Conservation (phyloP, 2,329 filamentous ascomycete species). For the Fusarium luffae region DNA sequence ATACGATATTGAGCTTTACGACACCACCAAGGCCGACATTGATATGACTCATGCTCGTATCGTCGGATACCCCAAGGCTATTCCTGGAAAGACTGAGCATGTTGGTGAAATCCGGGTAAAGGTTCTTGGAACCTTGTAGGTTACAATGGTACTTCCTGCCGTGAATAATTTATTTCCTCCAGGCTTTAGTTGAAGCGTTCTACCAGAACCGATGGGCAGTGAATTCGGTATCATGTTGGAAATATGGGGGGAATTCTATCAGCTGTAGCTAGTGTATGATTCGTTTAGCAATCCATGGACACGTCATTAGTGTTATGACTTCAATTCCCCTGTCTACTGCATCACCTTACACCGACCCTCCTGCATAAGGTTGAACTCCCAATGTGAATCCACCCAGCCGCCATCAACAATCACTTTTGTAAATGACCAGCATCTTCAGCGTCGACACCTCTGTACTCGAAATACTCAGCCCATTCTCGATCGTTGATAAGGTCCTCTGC, state of each 20-base stretch:
- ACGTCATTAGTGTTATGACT: neutral
- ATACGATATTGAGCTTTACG: neutral
- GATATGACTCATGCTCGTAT: neutral
- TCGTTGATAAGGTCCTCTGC: slow-evolving; percentile 49
- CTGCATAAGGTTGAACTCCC: too few relatives aligned
- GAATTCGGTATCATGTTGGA: neutral
- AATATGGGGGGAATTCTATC: too few relatives aligned
- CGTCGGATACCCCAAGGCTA: neutral
- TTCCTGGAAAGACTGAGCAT: neutral
- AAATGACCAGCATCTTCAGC: slow-evolving; percentile 11
- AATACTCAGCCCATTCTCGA: slow-evolving; percentile 50
- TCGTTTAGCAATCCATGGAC: neutral
- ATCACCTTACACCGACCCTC: neutral
- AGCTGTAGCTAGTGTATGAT: neutral
- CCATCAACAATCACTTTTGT: neutral
- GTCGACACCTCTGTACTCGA: slow-evolving; percentile 53
- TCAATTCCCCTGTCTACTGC: neutral
- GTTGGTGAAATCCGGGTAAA: neutral
- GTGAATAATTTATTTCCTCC: fast-evolving
- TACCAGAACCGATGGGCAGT: neutral
- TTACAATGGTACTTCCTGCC: neutral
- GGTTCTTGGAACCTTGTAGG: neutral
- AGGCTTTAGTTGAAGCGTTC: fast-evolving
- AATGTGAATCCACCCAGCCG: fast-evolving
- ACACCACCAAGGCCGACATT: neutral